Base-by-base conservation (phyloP, 2,329 filamentous ascomycete genomes). In the Scedosporium dehoogii region DNA sequence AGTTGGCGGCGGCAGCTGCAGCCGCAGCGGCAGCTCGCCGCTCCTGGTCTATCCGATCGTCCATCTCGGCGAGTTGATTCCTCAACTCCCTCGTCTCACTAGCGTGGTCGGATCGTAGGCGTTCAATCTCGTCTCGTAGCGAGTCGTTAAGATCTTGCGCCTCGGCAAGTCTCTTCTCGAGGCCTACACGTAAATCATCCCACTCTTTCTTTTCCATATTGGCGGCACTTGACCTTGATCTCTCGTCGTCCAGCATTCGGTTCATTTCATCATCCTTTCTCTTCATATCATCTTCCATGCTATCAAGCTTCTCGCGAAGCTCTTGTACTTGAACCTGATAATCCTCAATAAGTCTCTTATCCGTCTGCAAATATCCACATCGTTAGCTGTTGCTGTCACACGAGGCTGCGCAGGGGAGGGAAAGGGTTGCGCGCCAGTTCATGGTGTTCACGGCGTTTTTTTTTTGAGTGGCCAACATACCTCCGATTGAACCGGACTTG, bases 61-160 rank as follows among this genome's bases (percentile, higher is more conserved):
- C 76, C 18, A 79, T 69, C 3, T 84, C 79, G 46, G 85, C 82
- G 14, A 92, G 74, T 65, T 91, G 83, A 25, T 82, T 79, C 59
- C 84, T 83, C 21, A 93, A 76, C 62, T 84, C 81, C 44, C 80
- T 81, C 61, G 87, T 83, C 65, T 86, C 82, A 21, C 78, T 78
- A 2, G 84, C 81, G 64, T 92, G 89, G 48, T 91, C 86, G 58
- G 81, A 80, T 64, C 87, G 85, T 64, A 93, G 76, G 59, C 84
- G 84, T 58, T 94, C 88, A 33, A 97, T 78, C 70, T 97, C 91
- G 56, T 86, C 81, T 70, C 90, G 88, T 62, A 97, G 77, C 2
- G 87, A 87, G n/a, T 85, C 85, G 68, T 92, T 94, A n/a, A 93
- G 76, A 63, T 80, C 85, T 70, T 92, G 85, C 2, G 89, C 88